Conservation (phyloP, 768 basidiomycete genomes). For the Hortiboletus flavorubellus region DNA sequence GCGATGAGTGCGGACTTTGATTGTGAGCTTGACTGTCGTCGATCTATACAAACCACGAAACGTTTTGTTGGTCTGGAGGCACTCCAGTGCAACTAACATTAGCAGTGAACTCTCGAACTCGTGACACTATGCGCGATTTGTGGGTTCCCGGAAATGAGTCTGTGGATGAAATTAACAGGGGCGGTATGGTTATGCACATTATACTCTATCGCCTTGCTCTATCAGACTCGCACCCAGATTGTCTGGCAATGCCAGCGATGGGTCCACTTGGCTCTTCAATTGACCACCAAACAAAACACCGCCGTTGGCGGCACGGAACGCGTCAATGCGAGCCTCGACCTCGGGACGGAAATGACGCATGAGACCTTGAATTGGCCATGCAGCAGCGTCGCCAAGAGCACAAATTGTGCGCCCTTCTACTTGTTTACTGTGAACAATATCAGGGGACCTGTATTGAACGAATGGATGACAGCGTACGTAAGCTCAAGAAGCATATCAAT, state of each 20-base stretch:
- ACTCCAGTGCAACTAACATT: background rate
- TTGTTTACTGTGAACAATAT: constrained; percentile 67
- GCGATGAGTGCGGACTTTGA: too few species aligned
- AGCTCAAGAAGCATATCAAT: constrained; percentile 98
- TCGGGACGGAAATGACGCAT: constrained; percentile 98
- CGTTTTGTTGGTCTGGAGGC: too few species aligned
- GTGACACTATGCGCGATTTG: background rate
- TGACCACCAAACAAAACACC: constrained; percentile 87
- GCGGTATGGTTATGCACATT: constrained; percentile 5
- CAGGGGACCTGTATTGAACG: background rate
- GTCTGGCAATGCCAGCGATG: constrained; percentile 69
- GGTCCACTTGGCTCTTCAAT: constrained; percentile 63
- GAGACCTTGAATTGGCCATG: constrained; percentile 97
- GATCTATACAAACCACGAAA: background rate
- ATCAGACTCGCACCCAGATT: constrained; percentile 57
- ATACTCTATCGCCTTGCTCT: constrained; percentile 38
- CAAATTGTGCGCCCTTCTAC: constrained; percentile 96
- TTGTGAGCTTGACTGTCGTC: background rate
- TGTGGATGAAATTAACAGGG: constrained; percentile 2
- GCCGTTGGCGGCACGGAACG: constrained; percentile 72
- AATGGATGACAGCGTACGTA: constrained; percentile 51
- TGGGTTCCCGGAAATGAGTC: background rate
- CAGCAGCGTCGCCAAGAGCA: constrained; percentile 94
- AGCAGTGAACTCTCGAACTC: background rate
- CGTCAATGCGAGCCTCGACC: constrained; percentile 83